Conservation (phyloP, 768 basidiomycete species). For the Amanita inopinata region DNA sequence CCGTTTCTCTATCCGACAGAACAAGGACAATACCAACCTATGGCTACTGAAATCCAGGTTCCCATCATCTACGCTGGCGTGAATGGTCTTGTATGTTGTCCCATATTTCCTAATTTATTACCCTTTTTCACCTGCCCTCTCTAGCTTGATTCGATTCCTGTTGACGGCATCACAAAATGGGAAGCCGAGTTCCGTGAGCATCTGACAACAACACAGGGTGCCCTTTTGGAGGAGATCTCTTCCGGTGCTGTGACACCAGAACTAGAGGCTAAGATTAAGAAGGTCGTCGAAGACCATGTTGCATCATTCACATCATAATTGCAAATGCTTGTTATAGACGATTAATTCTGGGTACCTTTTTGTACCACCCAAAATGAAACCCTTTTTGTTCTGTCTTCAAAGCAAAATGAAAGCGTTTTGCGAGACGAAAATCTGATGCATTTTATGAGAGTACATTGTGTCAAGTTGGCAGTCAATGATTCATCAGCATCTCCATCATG, state of each 20-base stretch:
- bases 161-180: slow-evolving; percentile 91
- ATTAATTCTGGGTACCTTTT: slow-evolving; percentile 15
- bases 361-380: slow-evolving; percentile 24
- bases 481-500: slow-evolving; percentile 14
- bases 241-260: slow-evolving; percentile 80
- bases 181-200: slow-evolving; percentile 88
- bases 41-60: slow-evolving; percentile 93
- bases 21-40: slow-evolving; percentile 96
- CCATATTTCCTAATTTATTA: too few species aligned
- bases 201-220: slow-evolving; percentile 60
- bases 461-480: slow-evolving; percentile 3
- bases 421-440: slow-evolving; percentile 8
- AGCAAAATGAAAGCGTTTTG: slow-evolving; percentile 8
- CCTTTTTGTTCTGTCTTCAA: slow-evolving; percentile 3
- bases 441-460: too few species aligned
- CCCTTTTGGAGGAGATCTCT: slow-evolving; percentile 79
- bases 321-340: slow-evolving; percentile 20
- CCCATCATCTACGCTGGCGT: slow-evolving; percentile 99
- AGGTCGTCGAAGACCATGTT: slow-evolving; percentile 85
- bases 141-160: slow-evolving; percentile 89
- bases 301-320: slow-evolving; percentile 59
- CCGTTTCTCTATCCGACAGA: slow-evolving; percentile 37
- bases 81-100: slow-evolving; percentile 81
- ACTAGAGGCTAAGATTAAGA: slow-evolving; percentile 91
- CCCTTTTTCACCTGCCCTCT: too few species aligned